Conservation (phyloP, 1,284 basidiomycete genomes). For the Takashimella tepidaria region DNA sequence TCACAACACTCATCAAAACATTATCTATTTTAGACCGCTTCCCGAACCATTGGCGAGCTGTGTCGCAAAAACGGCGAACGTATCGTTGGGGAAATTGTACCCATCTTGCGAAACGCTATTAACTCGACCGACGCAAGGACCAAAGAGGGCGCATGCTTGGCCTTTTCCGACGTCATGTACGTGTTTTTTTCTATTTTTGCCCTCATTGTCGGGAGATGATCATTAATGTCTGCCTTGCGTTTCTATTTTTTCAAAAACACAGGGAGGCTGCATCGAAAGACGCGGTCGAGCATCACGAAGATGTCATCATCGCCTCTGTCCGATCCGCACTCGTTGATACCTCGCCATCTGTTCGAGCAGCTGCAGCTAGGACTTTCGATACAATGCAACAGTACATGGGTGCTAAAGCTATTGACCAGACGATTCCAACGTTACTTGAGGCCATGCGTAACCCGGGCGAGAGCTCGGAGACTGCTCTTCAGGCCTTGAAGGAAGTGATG, state of each 20-base stretch:
- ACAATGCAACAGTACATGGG: slow-evolving; percentile 81
- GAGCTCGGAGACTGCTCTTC: slow-evolving; percentile 87
- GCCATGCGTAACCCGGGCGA: slow-evolving; percentile 87
- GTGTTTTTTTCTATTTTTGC: too few relatives aligned
- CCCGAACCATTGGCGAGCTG: slow-evolving; percentile 78
- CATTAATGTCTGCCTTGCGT: slow-evolving; percentile 32
- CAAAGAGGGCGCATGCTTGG: slow-evolving; percentile 82
- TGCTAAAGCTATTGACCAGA: slow-evolving; percentile 88
- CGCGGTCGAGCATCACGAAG: slow-evolving; percentile 86
- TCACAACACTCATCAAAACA: too few relatives aligned
- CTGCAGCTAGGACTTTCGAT: slow-evolving; percentile 92
- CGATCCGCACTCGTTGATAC: slow-evolving; percentile 83
- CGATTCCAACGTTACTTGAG: slow-evolving; percentile 89
- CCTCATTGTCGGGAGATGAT: too few relatives aligned
- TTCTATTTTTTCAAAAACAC: too few relatives aligned
- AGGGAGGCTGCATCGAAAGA: slow-evolving; percentile 76
- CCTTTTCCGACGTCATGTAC: slow-evolving; percentile 85
- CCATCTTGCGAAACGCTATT: slow-evolving; percentile 66
- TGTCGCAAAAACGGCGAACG: slow-evolving; percentile 96
- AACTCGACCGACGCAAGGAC: slow-evolving; percentile 67
- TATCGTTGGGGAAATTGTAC: slow-evolving; percentile 77
- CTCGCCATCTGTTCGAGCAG: slow-evolving; percentile 77
- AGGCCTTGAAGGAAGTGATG: slow-evolving; percentile 90
- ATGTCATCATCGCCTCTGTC: slow-evolving; percentile 80
- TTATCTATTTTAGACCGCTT: slow-evolving; percentile 59